These are phyloP conservation scores for Podaxis rugospora DNA, from an alignment of 768 basidiomycete genomes.

Conservation along the genomic window DNA sequence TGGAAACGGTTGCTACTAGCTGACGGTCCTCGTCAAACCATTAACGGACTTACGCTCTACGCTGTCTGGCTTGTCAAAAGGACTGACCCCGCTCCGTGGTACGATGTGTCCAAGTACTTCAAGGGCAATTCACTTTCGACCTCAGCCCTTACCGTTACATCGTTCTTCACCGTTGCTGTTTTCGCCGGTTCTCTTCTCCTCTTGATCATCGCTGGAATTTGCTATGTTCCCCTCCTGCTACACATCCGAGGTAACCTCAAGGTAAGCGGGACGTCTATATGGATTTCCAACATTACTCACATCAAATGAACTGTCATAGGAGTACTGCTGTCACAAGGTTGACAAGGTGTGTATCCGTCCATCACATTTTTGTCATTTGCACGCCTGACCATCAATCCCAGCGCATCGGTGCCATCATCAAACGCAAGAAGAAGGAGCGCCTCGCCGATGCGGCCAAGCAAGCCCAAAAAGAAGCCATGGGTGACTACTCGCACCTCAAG, in stretches of 20 bases:
- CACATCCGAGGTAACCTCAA: constrained; percentile 98
- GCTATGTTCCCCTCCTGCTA: constrained; percentile 90
- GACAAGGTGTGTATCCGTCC: constrained; percentile 66
- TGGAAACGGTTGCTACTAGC: constrained; percentile 60
- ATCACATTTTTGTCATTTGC: not conserved
- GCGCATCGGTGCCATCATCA: constrained; percentile 93
- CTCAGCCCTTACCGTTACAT: constrained; percentile 80
- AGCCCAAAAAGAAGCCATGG: constrained; percentile 88
- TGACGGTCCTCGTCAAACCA: constrained; percentile 94
- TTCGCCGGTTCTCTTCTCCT: constrained; percentile 82
- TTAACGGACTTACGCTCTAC: constrained; percentile 96
- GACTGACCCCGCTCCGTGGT: constrained; percentile 48
- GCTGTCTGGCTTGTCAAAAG: constrained; percentile 62
- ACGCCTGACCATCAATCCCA: constrained; percentile 23
- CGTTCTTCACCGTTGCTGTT: constrained; percentile 85
- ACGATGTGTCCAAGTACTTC: constrained; percentile 77
- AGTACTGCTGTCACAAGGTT: constrained; percentile 98
- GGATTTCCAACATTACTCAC: not conserved
- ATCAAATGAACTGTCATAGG: constrained; percentile 37
- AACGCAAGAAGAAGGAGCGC: constrained; percentile 84
- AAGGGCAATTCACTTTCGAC: constrained; percentile 69
- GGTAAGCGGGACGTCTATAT: constrained; percentile 33
- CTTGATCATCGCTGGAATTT: constrained; percentile 77
- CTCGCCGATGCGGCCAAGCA: constrained; percentile 73
- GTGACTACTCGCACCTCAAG: constrained; percentile 88